Percentiles rank a stretch among this genome's conserved stretches.
Evolutionary conservation across 2,329 filamentous ascomycete genomes (phyloP).

Genomic region (Paecilomyces fulvus): DNA sequence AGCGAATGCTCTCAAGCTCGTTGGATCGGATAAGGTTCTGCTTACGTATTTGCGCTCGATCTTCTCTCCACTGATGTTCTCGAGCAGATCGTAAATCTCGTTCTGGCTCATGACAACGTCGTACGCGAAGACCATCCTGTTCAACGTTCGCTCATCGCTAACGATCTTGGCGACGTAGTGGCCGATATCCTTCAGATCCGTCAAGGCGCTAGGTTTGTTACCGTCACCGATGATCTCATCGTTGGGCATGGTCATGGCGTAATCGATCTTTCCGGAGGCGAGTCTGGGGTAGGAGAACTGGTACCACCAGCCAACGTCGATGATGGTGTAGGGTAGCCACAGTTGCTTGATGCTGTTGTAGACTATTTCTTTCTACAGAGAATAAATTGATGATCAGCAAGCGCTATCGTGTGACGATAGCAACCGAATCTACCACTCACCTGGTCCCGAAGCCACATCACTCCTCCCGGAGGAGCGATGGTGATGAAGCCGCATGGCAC

Average conservation of each 20-base stretch:
- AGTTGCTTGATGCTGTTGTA: constrained; percentile 42
- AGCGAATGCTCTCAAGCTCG: background rate
- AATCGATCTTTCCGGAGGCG: constrained; percentile 40
- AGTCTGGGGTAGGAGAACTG: constrained; percentile 40
- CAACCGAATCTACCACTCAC: constrained; percentile 14
- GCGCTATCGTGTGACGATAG: background rate
- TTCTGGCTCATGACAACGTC: constrained; percentile 40
- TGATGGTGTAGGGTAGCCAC: constrained; percentile 46
- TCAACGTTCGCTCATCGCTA: constrained; percentile 45
- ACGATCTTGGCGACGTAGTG: constrained; percentile 45
- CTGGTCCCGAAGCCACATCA: constrained; percentile 35
- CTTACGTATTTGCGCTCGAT: constrained; percentile 33
- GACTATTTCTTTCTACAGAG: constrained; percentile 41
- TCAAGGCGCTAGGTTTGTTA: constrained; percentile 35
- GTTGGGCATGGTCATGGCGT: constrained; percentile 28
- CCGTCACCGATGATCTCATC: constrained; percentile 40
- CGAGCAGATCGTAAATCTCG: constrained; percentile 39
- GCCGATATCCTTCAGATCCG: constrained; percentile 47
- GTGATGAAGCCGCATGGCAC: constrained; percentile 46
- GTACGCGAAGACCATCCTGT: constrained; percentile 44
- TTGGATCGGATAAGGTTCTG: background rate
- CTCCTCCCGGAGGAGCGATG: constrained; percentile 37
- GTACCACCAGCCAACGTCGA: constrained; percentile 54
- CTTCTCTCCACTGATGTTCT: constrained; percentile 43
- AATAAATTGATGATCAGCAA: background rate